Base-by-base conservation (phyloP, 305 asterid species). In the Ilex paraguariensis region DNA sequence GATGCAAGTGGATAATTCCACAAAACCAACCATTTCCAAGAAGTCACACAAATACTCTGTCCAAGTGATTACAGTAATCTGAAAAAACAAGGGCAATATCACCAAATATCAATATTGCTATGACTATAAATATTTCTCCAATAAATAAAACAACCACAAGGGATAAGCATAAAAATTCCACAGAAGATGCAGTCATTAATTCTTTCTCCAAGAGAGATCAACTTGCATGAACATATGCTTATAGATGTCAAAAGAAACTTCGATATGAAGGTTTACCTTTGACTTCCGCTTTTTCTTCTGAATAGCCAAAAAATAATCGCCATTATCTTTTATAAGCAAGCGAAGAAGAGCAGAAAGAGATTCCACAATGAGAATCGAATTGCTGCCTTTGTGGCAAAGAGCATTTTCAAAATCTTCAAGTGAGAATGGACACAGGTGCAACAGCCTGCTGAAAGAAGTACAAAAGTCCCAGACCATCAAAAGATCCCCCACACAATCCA, bases 401-500 rank as follows among this genome's bases (percentile, higher is more conserved):
- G 97, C 84, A 74, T 82, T 83, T 79, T 84, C 96, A 69, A 93
- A 93, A 77, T 87, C 96, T 77, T 90, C 95, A 40, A 93, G 85
- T 62, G 97, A 80, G 81, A 93, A 93, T 54, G 95, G 96, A 31
- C 80, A 87, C 81, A 92, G 63, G 57, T 74, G 79, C 71, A 92
- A 66, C 51, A 87, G 81, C 80, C 76, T 81, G 75, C 97, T 86
- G 64, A 74, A 92, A 57, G 95, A 87, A 68, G 87, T 71, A 77
- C 87, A 82, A 69, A 91, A 89, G 75, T 92, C 97, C 97, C 97
- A 89, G 62, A 87, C 91, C 98, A 92, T 92, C 81, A 92, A 54
- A 61, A 82, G 83, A 77, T 85, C 87, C 74, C 95, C 97, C 45
- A 87, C 90, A 77, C 91, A 89, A 65, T 78, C 79, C 90, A 87